These are phyloP conservation scores for Coemansia sp. DNA, from an alignment of 192 early-diverging fungal species.

Conservation along the genomic window DNA sequence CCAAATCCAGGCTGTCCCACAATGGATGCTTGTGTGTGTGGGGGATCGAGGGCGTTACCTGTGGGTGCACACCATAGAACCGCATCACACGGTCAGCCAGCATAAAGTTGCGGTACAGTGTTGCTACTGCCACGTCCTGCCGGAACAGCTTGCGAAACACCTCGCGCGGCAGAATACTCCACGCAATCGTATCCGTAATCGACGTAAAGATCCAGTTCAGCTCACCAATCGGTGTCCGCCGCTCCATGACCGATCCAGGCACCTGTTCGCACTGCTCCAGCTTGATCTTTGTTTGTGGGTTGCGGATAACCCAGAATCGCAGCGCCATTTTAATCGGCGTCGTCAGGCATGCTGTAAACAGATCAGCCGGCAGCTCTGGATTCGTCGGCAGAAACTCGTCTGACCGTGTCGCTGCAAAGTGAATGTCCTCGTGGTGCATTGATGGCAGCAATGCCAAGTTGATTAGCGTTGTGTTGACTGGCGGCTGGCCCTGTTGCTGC, in stretches of 20 bases:
- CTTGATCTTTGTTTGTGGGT: conserved; percentile 70
- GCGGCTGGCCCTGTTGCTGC: conserved; percentile 17
- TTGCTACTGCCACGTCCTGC: conserved; percentile 91
- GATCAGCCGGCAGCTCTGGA: conserved; percentile 92
- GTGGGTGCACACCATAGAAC: conserved; percentile 87
- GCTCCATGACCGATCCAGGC: conserved; percentile 84
- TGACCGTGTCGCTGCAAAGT: conserved; percentile 85
- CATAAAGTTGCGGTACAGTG: conserved; percentile 93
- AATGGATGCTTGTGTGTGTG: conserved; percentile 92
- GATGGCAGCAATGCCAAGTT: conserved; percentile 46
- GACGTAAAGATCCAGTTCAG: conserved; percentile 99
- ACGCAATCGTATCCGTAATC: conserved; percentile 98
- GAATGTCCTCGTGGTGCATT: conserved; percentile 74
- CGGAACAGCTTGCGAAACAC: conserved; percentile 87
- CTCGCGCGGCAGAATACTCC: conserved; percentile 87
- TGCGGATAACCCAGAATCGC: conserved; percentile 85
- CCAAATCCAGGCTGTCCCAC: conserved; percentile 95
- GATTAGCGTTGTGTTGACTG: conserved; percentile 25
- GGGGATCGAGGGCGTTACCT: conserved; percentile 81
- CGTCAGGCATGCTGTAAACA: conserved; percentile 95
- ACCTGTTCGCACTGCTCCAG: conserved; percentile 66
- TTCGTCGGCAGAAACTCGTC: conserved; percentile 88
- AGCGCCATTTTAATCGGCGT: conserved; percentile 93
- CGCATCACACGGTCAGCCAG: conserved; percentile 96
- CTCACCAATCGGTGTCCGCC: conserved; percentile 93